phyloP scores from a whole-genome alignment of 1,284 basidiomycete species.

The Austroboletus novae-zelandiae region DNA sequence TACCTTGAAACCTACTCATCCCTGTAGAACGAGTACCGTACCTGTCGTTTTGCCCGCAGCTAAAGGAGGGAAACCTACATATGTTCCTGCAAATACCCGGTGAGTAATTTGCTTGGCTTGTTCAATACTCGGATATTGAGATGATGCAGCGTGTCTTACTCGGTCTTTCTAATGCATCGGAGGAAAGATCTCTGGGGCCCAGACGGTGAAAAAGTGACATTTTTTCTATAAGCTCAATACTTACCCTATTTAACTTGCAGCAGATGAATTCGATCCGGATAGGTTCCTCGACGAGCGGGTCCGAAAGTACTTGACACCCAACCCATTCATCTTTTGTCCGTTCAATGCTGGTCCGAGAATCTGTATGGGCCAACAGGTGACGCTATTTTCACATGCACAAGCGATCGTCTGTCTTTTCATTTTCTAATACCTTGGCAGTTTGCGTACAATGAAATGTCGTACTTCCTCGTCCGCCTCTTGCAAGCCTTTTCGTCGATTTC shows the following conservation, averaged over 20 bases:
- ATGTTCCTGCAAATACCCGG: slow-evolving; percentile 41
- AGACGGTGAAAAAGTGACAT: slow-evolving; percentile 26
- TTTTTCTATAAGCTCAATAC: not conserved
- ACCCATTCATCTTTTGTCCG: slow-evolving; percentile 39
- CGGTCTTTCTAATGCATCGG: slow-evolving; percentile 36
- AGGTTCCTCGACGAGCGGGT: slow-evolving; percentile 38
- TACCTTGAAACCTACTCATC: not conserved
- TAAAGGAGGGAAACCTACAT: slow-evolving; percentile 31
- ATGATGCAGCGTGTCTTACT: slow-evolving; percentile 28
- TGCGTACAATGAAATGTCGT: slow-evolving; percentile 43
- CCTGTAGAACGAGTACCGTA: slow-evolving; percentile 41
- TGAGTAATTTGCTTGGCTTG: slow-evolving; percentile 18
- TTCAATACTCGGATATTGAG: slow-evolving; percentile 21
- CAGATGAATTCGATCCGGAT: slow-evolving; percentile 38
- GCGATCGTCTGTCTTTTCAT: not conserved
- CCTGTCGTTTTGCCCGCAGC: slow-evolving; percentile 41
- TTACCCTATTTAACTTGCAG: slow-evolving; percentile 12
- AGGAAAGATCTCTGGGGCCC: slow-evolving; percentile 39
- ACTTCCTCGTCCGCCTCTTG: slow-evolving; percentile 39
- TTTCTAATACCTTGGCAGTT: slow-evolving; percentile 26
- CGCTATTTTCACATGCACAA: not conserved
- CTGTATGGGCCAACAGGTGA: slow-evolving; percentile 47
- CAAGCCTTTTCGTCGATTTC: slow-evolving; percentile 37
- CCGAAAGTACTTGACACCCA: slow-evolving; percentile 28
- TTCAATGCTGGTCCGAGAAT: slow-evolving; percentile 47